phyloP scores from a whole-genome alignment of 257 asterid species.

The Cordia subcordata region DNA sequence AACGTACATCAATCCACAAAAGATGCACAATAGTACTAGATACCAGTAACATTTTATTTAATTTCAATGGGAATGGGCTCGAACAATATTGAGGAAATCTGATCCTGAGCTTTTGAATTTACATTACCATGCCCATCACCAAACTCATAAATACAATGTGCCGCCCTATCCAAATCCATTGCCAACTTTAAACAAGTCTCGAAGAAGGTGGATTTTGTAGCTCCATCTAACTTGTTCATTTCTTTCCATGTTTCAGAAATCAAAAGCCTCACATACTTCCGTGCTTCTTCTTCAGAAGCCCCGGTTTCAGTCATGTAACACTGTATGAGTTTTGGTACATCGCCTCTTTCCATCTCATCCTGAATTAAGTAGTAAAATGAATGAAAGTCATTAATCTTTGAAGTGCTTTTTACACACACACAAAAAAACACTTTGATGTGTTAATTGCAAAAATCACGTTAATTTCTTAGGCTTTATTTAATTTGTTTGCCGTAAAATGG shows the following conservation, averaged over 20 bases:
- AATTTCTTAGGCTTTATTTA: too few species aligned
- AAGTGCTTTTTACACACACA: too few species aligned
- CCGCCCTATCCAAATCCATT: slow-evolving; percentile 11
- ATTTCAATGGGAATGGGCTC: slow-evolving; percentile 7
- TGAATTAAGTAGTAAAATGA: background rate
- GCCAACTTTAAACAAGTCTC: background rate
- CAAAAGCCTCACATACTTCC: slow-evolving; percentile 3
- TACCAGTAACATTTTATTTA: background rate
- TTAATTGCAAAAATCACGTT: too few species aligned
- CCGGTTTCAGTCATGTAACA: slow-evolving; percentile 21
- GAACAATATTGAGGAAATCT: slow-evolving; percentile 10
- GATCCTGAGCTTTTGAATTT: background rate
- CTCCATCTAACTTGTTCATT: slow-evolving; percentile 11
- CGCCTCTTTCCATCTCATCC: slow-evolving; percentile 18
- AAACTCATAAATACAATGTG: slow-evolving; percentile 18
- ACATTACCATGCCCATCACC: slow-evolving; percentile 26
- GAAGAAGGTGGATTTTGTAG: background rate
- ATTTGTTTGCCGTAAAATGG: too few species aligned
- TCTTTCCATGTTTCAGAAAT: slow-evolving; percentile 15
- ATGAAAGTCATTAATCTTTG: too few species aligned
- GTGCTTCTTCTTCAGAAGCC: slow-evolving; percentile 18
- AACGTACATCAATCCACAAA: too few species aligned
- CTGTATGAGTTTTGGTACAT: slow-evolving; percentile 17
- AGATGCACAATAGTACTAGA: background rate
- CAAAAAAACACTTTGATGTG: too few species aligned